A percentile compares a stretch with the other conserved stretches of the same genome.
phyloP scores from a whole-genome alignment of 1,284 basidiomycete genomes.

The Rhodotorula sp. region DNA sequence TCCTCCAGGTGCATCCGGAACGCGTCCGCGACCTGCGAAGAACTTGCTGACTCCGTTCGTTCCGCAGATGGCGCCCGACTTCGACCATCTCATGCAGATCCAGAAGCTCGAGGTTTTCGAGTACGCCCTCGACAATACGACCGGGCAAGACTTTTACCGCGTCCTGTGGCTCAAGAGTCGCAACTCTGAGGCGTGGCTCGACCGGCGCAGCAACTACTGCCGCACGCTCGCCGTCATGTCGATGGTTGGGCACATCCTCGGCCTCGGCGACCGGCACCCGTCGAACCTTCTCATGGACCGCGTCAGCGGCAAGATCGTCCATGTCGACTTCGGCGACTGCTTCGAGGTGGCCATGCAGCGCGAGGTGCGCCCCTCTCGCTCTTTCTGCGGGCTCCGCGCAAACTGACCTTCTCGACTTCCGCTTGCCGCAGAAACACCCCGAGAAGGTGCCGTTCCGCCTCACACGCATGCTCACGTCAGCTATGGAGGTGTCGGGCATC shows the following conservation, averaged over 20 bases:
- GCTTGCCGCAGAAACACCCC: conserved; percentile 84
- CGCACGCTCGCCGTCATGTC: conserved; percentile 92
- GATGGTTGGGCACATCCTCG: conserved; percentile 95
- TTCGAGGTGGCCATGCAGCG: conserved; percentile 53
- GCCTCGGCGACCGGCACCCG: conserved; percentile 97
- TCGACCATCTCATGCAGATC: conserved; percentile 88
- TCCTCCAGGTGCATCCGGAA: conserved; percentile 75
- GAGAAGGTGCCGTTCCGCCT: conserved; percentile 98
- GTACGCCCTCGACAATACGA: conserved; percentile 97
- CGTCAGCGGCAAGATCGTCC: conserved; percentile 89
- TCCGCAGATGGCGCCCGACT: conserved; percentile 94
- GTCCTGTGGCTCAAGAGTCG: conserved; percentile 95
- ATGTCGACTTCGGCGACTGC: conserved; percentile 82
- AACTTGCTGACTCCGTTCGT: no score
- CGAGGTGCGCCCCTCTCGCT: conserved; percentile 38
- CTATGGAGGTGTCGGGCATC: conserved; percentile 99
- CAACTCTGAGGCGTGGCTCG: conserved; percentile 97
- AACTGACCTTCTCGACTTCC: not conserved
- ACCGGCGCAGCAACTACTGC: conserved; percentile 94
- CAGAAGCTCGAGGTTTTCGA: conserved; percentile 99
- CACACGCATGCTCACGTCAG: conserved; percentile 97
- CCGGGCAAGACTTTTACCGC: conserved; percentile 97
- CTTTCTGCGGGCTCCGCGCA: no score
- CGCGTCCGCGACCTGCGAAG: not conserved
- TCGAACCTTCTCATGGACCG: conserved; percentile 93